phyloP scores from a whole-genome alignment of 345 rosid species.

The Citrus sp. region DNA sequence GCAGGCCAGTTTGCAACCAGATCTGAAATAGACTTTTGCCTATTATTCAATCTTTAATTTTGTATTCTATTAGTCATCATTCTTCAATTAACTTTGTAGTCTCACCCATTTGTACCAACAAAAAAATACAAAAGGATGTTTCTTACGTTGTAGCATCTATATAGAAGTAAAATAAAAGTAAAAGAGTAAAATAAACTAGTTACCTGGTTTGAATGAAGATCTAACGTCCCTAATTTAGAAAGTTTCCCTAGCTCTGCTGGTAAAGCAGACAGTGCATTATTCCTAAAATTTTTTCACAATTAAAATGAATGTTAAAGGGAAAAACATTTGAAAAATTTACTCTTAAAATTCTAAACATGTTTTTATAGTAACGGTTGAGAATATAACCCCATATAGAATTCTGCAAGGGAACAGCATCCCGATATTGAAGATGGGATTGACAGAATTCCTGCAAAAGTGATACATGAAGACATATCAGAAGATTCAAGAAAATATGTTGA shows the following conservation, averaged over 20 bases:
- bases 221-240: slow-evolving; percentile 71
- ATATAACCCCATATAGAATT: slow-evolving; percentile 82
- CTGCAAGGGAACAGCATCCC: slow-evolving; percentile 76
- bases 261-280: slow-evolving; percentile 57
- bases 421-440: slow-evolving; percentile 67
- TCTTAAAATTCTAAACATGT: slow-evolving; percentile 6
- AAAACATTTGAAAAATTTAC: slow-evolving; percentile 15
- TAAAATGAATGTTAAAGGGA: slow-evolving; percentile 18
- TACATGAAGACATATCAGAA: slow-evolving; percentile 12
- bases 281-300: slow-evolving; percentile 46
- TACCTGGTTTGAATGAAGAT: slow-evolving; percentile 90
- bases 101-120: not conserved
- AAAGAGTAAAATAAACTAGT: not conserved
- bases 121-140: not conserved
- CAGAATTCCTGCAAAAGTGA: slow-evolving; percentile 47
- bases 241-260: slow-evolving; percentile 70
- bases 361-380: slow-evolving; percentile 22
- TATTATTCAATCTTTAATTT: not conserved
- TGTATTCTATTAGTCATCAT: not conserved
- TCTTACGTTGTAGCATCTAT: not conserved
- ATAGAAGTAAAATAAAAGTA: not conserved
- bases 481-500: not conserved
- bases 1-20: not conserved
- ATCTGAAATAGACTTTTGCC: not conserved
- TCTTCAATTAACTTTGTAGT: not conserved